Conservation (phyloP, 345 rosid genomes). For the Zanthoxylum bungeanum region DNA sequence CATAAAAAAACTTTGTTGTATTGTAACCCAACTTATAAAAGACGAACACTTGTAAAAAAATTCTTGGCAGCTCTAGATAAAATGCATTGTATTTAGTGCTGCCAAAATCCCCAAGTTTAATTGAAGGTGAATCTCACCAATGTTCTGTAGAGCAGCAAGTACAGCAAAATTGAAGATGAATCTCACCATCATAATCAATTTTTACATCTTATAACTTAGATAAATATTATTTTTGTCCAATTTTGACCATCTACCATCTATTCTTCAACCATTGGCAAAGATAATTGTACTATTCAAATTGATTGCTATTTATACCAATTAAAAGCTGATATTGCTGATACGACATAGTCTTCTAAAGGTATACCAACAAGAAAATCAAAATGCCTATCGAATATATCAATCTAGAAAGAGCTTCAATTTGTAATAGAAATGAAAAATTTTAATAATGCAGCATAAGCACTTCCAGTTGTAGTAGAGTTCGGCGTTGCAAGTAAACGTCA, state of each 20-base stretch:
- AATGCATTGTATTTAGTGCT: too few relatives aligned
- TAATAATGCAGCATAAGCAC: background rate
- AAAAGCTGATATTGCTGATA: background rate
- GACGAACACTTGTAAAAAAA: too few relatives aligned
- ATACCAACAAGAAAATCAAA: background rate
- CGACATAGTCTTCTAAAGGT: background rate
- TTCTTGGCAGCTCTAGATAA: too few relatives aligned
- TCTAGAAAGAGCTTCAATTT: background rate
- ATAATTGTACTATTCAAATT: background rate
- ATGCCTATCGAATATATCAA: background rate
- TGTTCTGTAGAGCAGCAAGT: background rate
- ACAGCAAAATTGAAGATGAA: background rate
- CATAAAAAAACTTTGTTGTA: too few relatives aligned
- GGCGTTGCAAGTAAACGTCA: background rate
- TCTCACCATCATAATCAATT: background rate
- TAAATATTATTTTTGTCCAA: background rate
- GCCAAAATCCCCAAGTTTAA: too few relatives aligned
- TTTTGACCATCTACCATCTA: background rate
- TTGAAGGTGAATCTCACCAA: too few relatives aligned
- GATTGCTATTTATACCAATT: background rate
- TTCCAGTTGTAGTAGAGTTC: background rate
- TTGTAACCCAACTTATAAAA: too few relatives aligned
- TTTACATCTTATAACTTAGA: background rate
- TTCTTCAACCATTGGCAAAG: background rate
- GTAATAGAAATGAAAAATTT: background rate